Percentiles rank a stretch among this genome's conserved stretches.
Conservation (phyloP, 345 rosid species). For the Geranium brycei region DNA sequence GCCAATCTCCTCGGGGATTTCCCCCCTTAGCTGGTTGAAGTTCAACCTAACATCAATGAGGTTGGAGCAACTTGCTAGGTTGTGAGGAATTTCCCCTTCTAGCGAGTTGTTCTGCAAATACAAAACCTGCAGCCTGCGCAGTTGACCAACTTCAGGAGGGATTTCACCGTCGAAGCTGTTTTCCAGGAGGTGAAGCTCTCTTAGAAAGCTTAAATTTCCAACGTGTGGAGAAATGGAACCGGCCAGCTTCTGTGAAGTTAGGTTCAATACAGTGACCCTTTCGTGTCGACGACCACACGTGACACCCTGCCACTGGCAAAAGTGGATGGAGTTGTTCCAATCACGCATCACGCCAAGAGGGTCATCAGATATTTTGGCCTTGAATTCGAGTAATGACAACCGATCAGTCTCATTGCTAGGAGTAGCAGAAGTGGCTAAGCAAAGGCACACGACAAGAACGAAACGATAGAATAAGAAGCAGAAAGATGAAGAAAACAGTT, state of each 20-base stretch:
- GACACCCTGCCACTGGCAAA: background rate
- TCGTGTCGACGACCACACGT: background rate
- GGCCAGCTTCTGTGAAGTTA: background rate
- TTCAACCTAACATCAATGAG: rapidly evolving
- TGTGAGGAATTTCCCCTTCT: background rate
- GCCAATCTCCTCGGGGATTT: slow-evolving; percentile 2
- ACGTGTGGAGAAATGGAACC: slow-evolving; percentile 5
- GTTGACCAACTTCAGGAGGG: background rate
- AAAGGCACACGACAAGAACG: background rate
- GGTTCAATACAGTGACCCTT: background rate
- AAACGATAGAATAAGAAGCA: background rate
- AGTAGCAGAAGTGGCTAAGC: background rate
- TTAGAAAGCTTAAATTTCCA: background rate
- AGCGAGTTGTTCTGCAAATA: background rate
- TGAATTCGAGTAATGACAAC: slow-evolving; percentile 4
- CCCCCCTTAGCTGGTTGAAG: background rate
- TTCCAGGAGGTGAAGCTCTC: background rate
- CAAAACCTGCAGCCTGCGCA: background rate
- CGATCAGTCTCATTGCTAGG: background rate
- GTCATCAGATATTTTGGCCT: background rate
- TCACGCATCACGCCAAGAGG: background rate
- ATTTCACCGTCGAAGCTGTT: background rate
- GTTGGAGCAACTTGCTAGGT: background rate
- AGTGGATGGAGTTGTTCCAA: background rate
- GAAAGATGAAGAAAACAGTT: background rate